A percentile compares a stretch with the other conserved stretches of the same genome.
Conservation (phyloP, 163 green algal species). For the Volvox carteri region DNA sequence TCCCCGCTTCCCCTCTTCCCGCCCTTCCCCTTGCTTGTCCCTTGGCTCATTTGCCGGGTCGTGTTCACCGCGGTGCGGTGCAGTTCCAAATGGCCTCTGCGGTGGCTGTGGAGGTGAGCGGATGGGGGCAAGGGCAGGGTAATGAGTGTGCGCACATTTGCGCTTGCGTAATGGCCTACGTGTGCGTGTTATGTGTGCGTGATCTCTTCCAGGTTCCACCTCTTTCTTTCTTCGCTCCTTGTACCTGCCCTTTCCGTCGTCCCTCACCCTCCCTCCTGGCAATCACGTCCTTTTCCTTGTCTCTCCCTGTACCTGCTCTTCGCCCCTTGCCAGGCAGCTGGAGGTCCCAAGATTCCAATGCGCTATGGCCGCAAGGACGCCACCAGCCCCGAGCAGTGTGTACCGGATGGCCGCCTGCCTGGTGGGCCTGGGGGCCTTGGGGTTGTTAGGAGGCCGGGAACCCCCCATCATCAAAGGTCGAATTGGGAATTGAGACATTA, state of each 20-base stretch:
- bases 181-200: too few species aligned
- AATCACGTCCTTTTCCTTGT: neutral
- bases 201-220: neutral
- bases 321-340: constrained; percentile 71
- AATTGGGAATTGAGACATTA: too few species aligned
- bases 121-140: too few species aligned
- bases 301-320: neutral
- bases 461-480: too few species aligned
- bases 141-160: too few species aligned
- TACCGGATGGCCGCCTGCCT: constrained; percentile 79
- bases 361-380: constrained; percentile 90
- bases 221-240: neutral
- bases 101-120: constrained; percentile 78
- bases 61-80: too few species aligned
- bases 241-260: neutral
- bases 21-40: too few species aligned
- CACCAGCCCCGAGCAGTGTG: constrained; percentile 69
- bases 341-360: constrained; percentile 92
- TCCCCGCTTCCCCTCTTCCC: too few species aligned
- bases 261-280: neutral
- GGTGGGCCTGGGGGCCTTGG: too few species aligned
- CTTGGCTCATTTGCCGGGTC: too few species aligned
- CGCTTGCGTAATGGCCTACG: too few species aligned
- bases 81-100: constrained; percentile 87
- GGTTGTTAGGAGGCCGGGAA: too few species aligned